phyloP scores from a whole-genome alignment of 495 filamentous ascomycete genomes.

The Parachaetomium inaequale region DNA sequence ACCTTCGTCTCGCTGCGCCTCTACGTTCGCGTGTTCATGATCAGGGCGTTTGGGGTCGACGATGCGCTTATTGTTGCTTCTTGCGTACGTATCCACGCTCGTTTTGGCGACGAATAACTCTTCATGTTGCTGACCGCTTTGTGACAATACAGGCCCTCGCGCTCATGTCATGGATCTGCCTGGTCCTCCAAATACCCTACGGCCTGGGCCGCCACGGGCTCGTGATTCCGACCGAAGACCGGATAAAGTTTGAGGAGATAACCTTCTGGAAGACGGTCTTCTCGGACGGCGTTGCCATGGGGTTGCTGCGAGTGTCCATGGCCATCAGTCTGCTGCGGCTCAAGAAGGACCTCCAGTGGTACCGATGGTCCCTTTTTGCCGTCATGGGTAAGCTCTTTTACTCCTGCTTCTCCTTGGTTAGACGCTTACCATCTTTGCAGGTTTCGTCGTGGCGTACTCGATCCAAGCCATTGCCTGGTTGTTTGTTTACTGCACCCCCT shows the following conservation, averaged over 20 bases:
- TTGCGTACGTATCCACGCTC: slow-evolving; percentile 13
- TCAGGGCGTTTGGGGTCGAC: slow-evolving; percentile 32
- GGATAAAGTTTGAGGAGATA: slow-evolving; percentile 33
- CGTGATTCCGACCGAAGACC: slow-evolving; percentile 24
- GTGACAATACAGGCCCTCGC: background rate
- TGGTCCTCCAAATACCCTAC: slow-evolving; percentile 30
- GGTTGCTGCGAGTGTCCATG: slow-evolving; percentile 42
- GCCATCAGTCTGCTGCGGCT: slow-evolving; percentile 27
- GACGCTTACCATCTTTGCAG: slow-evolving; percentile 14
- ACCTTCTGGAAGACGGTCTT: slow-evolving; percentile 38
- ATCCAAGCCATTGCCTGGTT: slow-evolving; percentile 28
- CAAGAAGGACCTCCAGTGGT: slow-evolving; percentile 18
- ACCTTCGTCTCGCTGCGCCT: slow-evolving; percentile 23
- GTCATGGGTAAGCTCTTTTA: slow-evolving; percentile 19
- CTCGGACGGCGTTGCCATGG: slow-evolving; percentile 33
- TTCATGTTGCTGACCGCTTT: background rate
- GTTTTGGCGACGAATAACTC: background rate
- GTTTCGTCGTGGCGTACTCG: slow-evolving; percentile 30
- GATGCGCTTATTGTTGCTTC: slow-evolving; percentile 44
- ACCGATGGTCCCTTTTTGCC: slow-evolving; percentile 20
- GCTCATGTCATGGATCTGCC: slow-evolving; percentile 17
- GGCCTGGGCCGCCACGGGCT: slow-evolving; percentile 38
- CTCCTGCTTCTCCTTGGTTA: background rate
- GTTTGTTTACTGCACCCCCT: slow-evolving; percentile 33
- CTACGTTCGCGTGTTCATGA: slow-evolving; percentile 32